Conservation (phyloP, 2,329 filamentous ascomycete species). For the Verticillium longisporum region DNA sequence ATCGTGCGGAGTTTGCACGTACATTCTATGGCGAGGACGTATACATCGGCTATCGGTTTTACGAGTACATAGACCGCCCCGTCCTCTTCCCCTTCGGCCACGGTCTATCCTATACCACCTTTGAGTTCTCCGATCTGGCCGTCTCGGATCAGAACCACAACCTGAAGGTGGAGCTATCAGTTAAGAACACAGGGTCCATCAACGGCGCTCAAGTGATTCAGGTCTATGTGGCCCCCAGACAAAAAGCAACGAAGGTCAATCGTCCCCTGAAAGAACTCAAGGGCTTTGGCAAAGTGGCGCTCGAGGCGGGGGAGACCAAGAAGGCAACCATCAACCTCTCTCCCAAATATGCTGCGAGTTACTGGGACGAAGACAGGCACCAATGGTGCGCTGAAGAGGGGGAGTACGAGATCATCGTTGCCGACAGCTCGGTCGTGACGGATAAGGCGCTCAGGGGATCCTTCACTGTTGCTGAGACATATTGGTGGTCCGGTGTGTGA, state of each 20-base stretch:
- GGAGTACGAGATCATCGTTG: conserved; percentile 55
- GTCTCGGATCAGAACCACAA: conserved; percentile 32
- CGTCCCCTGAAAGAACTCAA: conserved; percentile 48
- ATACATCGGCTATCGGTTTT: conserved; percentile 67
- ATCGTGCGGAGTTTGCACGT: conserved; percentile 53
- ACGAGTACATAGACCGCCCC: conserved; percentile 52
- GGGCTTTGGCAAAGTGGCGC: conserved; percentile 48
- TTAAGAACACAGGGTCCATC: conserved; percentile 48
- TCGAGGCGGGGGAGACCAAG: conserved; percentile 54
- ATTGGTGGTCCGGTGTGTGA: conserved; percentile 58
- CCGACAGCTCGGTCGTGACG: conserved; percentile 46
- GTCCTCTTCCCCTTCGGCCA: conserved; percentile 66
- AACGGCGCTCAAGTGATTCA: conserved; percentile 41
- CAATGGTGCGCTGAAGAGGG: conserved; percentile 63
- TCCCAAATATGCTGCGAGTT: conserved; percentile 60
- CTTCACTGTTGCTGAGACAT: conserved; percentile 54
- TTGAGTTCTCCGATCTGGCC: conserved; percentile 39
- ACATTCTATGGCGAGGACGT: conserved; percentile 66
- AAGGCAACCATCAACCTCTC: conserved; percentile 47
- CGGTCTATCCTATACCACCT: conserved; percentile 64
- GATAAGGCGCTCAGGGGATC: conserved; percentile 38
- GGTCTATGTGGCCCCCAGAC: conserved; percentile 41
- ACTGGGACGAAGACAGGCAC: conserved; percentile 62
- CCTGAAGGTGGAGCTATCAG: conserved; percentile 34
- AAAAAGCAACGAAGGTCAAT: conserved; percentile 38